These are phyloP conservation scores for Camelina hispida DNA, from an alignment of 345 rosid species.

Conservation along the genomic window DNA sequence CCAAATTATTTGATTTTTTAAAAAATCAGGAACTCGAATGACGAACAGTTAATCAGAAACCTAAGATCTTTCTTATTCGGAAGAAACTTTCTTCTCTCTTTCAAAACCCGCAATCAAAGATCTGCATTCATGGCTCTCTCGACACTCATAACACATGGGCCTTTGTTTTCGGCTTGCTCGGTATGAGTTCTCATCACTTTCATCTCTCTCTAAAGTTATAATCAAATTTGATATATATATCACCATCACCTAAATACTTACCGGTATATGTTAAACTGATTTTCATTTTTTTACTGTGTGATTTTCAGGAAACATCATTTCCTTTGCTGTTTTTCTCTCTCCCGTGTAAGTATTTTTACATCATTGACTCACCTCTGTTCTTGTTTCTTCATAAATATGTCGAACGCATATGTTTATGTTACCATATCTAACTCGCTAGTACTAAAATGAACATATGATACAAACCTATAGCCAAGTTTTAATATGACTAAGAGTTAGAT, in stretches of 20 bases:
- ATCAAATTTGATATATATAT: neutral
- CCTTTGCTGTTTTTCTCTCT: slow-evolving; percentile 65
- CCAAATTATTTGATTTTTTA: too few species aligned
- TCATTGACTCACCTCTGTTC: slow-evolving; percentile 17
- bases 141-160: slow-evolving; percentile 47
- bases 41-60: too few species aligned
- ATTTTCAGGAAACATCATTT: slow-evolving; percentile 65
- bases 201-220: neutral
- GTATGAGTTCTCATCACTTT: slow-evolving; percentile 25
- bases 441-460: slow-evolving; percentile 1
- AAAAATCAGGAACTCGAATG: too few species aligned
- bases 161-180: slow-evolving; percentile 47
- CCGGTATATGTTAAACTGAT: slow-evolving; percentile 1
- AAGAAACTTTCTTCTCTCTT: slow-evolving; percentile 22
- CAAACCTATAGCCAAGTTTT: neutral
- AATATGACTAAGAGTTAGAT: neutral
- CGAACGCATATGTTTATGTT: neutral
- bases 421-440: neutral
- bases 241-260: slow-evolving; percentile 20
- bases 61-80: too few species aligned
- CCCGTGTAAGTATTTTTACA: slow-evolving; percentile 67
- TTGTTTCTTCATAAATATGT: slow-evolving; percentile 19
- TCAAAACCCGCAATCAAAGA: too few species aligned
- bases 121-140: slow-evolving; percentile 38
- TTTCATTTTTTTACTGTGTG: slow-evolving; percentile 8